Base-by-base conservation (phyloP, 2,329 filamentous ascomycete species). In the Biscogniauxia sp. region DNA sequence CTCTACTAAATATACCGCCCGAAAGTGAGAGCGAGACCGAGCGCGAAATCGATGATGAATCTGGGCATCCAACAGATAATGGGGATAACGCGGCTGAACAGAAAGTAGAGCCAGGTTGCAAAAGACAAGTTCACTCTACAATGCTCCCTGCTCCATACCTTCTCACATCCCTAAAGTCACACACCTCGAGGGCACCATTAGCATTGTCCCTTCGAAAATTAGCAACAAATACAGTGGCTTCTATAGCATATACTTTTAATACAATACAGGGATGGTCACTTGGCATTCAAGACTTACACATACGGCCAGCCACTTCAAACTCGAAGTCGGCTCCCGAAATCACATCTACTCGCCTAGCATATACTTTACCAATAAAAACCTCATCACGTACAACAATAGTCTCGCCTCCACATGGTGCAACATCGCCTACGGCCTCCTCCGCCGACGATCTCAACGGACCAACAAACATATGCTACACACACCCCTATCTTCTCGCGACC, bases 271-370 rank as follows among this genome's bases (percentile, higher is more conserved):
- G 93, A 26, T 97, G 93, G 91, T 93, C 90, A 7, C 84, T 97
- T 17, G 93, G 93, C 1, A 85, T 98, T n/a, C 94, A 98, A 74
- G 94, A 97, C 74, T 79, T 97, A 51, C 87, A 89, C 60, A 82
- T 96, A 51, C 75, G 70, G 0, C 69, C 68, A 5, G 68, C 72
- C 1, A 62, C 68, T 28, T 73, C 72, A n/a, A 57, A 5, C 5
- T 63, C 66, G 13, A 67, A 67, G 26, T 51, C 64, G 3, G 61
- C 54, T 1, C 67, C 78, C 0, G 73, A 77, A 13, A 72, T 80
- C 20, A 72, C 66, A 1, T 73, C 75, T 0, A 79, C 78, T 2
- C 69, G 74, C 7, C 68, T 80, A 3, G 79, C 79, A 15, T 79
- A 77, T 60, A 77, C 77, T 0, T 54, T 70, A 1, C 75, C 77